These are phyloP conservation scores for Pyrenochaeta sp. DNA, from an alignment of 2,329 filamentous ascomycete genomes.

Conservation along the genomic window DNA sequence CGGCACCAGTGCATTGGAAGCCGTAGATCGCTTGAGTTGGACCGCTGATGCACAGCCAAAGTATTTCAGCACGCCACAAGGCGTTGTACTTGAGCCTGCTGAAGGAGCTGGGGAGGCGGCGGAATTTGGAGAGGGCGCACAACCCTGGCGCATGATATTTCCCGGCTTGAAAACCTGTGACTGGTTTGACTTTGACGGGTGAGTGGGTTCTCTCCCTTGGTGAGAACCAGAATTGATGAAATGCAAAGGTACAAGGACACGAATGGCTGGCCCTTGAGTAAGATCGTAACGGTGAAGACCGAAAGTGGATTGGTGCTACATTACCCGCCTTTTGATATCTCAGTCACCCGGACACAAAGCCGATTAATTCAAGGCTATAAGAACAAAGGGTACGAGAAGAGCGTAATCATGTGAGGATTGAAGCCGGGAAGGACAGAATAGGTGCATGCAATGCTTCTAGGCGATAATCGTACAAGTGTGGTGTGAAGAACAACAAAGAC, in stretches of 20 bases:
- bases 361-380: background rate
- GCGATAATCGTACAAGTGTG: no score
- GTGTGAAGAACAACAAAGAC: no score
- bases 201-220: background rate
- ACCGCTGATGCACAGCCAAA: conserved; percentile 16
- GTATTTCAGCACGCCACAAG: conserved; percentile 32
- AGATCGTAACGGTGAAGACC: conserved; percentile 35
- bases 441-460: no score
- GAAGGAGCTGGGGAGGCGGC: conserved; percentile 33
- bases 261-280: conserved; percentile 42
- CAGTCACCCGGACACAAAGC: conserved; percentile 15
- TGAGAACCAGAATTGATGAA: background rate
- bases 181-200: conserved; percentile 46
- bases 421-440: no score
- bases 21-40: conserved; percentile 39
- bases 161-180: conserved; percentile 37
- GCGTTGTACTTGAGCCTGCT: conserved; percentile 35
- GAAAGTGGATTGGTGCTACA: conserved; percentile 30
- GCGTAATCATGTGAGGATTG: no score
- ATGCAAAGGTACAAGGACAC: conserved; percentile 35
- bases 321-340: conserved; percentile 42
- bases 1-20: conserved; percentile 38
- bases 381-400: no score
- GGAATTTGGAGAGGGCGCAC: conserved; percentile 33
- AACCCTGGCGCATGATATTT: conserved; percentile 38